A percentile compares a stretch with the other conserved stretches of the same genome.
phyloP scores from a whole-genome alignment of 1,284 basidiomycete species.

The Irpex sp. region DNA sequence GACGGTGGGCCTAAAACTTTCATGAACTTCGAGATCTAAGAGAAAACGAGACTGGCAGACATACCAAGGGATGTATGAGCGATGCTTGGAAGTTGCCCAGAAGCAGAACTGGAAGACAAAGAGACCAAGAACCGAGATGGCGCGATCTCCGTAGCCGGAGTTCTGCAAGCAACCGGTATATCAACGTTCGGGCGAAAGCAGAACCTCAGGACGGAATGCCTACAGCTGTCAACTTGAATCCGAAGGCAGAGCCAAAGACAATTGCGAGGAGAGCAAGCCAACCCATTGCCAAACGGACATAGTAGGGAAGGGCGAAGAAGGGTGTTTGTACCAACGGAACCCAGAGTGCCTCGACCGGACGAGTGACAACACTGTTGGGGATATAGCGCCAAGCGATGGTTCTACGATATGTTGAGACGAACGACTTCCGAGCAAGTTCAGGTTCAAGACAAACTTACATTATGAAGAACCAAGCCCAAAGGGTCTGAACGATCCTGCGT shows the following conservation, averaged over 20 bases:
- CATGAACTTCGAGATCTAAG: background rate
- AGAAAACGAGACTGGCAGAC: slow-evolving; percentile 1
- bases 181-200: slow-evolving; percentile 16
- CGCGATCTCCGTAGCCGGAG: slow-evolving; percentile 70
- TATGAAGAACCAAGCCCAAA: slow-evolving; percentile 80
- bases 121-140: slow-evolving; percentile 78
- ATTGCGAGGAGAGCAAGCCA: slow-evolving; percentile 73
- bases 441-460: slow-evolving; percentile 36
- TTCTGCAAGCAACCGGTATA: slow-evolving; percentile 31
- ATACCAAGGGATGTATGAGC: slow-evolving; percentile 66
- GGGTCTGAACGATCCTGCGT: slow-evolving; percentile 69
- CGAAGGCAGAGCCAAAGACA: slow-evolving; percentile 80
- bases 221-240: slow-evolving; percentile 62
- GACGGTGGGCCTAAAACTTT: slow-evolving; percentile 57
- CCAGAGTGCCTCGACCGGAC: slow-evolving; percentile 68
- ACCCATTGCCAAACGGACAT: slow-evolving; percentile 56
- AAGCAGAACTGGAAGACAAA: slow-evolving; percentile 74
- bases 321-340: slow-evolving; percentile 58
- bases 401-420: slow-evolving; percentile 29
- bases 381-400: slow-evolving; percentile 80
- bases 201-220: background rate
- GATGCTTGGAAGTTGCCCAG: slow-evolving; percentile 58
- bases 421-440: background rate
- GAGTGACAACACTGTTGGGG: slow-evolving; percentile 61
- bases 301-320: slow-evolving; percentile 64